phyloP scores from a whole-genome alignment of 2,329 filamentous ascomycete genomes.

The Aureobasidium sp. region DNA sequence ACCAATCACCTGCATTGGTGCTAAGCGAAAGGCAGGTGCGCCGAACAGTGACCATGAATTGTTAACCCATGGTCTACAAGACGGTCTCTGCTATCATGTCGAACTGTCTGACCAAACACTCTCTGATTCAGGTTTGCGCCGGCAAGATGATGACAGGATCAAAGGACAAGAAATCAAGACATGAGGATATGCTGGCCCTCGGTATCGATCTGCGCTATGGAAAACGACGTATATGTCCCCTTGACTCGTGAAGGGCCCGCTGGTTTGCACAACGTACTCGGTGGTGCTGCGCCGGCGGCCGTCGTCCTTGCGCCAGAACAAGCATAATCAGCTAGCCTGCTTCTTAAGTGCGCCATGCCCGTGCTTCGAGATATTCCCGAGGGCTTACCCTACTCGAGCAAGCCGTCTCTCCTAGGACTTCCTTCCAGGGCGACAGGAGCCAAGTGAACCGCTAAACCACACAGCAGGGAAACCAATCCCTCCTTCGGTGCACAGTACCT shows the following conservation, averaged over 20 bases:
- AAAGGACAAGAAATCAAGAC: neutral
- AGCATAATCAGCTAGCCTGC: constrained; percentile 12
- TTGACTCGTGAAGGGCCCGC: constrained; percentile 4
- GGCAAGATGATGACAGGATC: neutral
- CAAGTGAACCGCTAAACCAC: neutral
- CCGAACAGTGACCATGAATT: neutral
- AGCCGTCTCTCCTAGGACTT: constrained; percentile 1
- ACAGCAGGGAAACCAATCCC: neutral
- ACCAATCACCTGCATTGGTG: constrained; percentile 10
- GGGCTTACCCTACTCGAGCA: neutral
- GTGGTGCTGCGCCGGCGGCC: constrained; percentile 8
- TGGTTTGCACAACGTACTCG: constrained; percentile 2
- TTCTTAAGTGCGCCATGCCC: constrained; percentile 11
- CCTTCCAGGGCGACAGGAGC: neutral
- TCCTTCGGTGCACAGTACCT: neutral
- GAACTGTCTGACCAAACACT: neutral
- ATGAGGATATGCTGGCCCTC: neutral
- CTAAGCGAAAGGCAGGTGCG: constrained; percentile 7
- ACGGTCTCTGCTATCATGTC: neutral
- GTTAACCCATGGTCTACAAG: neutral
- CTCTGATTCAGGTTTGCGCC: neutral
- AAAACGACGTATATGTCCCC: neutral
- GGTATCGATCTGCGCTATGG: neutral
- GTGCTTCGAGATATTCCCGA: constrained; percentile 8
- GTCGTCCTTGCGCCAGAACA: constrained; percentile 14